phyloP scores from a whole-genome alignment of 805 yeast genomes.

The Ogataea sp. region DNA sequence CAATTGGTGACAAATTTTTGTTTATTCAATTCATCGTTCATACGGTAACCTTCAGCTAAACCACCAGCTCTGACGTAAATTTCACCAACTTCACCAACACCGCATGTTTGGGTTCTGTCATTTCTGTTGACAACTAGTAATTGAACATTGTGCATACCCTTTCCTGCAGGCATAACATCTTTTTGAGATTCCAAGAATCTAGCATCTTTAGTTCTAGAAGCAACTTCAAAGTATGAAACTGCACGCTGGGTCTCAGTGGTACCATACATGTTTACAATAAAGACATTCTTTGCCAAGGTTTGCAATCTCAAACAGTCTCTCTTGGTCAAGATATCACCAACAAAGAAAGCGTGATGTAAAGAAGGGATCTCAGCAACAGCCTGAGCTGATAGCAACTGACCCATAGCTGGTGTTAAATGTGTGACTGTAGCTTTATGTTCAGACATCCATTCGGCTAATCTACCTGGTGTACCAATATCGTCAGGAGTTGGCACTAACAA shows the following conservation, averaged over 20 bases:
- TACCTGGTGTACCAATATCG: constrained; percentile 98
- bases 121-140: constrained; percentile 86
- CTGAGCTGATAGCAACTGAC: constrained; percentile 92
- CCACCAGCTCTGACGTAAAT: constrained; percentile 98
- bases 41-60: constrained; percentile 91
- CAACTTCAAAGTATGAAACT: constrained; percentile 87
- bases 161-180: constrained; percentile 97
- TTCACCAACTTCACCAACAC: constrained; percentile 98
- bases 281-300: constrained; percentile 81
- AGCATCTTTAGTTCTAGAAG: constrained; percentile 61
- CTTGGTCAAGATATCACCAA: constrained; percentile 94
- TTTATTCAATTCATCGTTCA: constrained; percentile 79
- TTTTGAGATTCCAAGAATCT: constrained; percentile 74
- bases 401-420: constrained; percentile 99
- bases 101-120: constrained; percentile 86
- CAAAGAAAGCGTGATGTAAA: constrained; percentile 94
- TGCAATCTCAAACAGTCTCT: constrained; percentile 94
- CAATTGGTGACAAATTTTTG: constrained; percentile 87
- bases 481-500: constrained; percentile 90
- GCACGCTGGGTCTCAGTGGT: constrained; percentile 99
- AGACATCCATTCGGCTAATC: constrained; percentile 95
- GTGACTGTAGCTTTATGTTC: constrained; percentile 89
- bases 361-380: constrained; percentile 81
- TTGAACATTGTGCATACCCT: constrained; percentile 95
- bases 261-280: constrained; percentile 96